Percentiles rank a stretch among this genome's conserved stretches.
Conservation (phyloP, 257 asterid species). For the Hygrophila difformis region DNA sequence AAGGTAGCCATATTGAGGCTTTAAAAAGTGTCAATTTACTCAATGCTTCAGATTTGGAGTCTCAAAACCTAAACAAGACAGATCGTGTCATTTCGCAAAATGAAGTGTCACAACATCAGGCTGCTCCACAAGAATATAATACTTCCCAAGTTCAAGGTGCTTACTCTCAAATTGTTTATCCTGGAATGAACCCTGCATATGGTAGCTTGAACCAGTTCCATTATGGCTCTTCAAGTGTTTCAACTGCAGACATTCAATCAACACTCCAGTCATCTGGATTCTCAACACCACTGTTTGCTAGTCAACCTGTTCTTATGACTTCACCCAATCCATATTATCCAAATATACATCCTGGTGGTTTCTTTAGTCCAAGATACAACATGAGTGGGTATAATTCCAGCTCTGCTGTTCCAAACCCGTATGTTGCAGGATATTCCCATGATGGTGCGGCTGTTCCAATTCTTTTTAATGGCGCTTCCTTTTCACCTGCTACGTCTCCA, state of each 20-base stretch:
- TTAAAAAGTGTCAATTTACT: constrained; percentile 3
- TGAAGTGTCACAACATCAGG: constrained; percentile 18
- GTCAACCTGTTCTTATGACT: constrained; percentile 21
- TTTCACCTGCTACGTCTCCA: constrained; percentile 21
- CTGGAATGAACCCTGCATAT: constrained; percentile 23
- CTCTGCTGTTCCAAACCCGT: constrained; percentile 22
- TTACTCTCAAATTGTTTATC: constrained; percentile 23
- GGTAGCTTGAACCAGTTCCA: constrained; percentile 21
- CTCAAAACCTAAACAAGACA: constrained; percentile 10
- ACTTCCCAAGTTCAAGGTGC: constrained; percentile 18
- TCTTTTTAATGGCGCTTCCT: constrained; percentile 13
- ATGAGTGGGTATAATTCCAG: constrained; percentile 25
- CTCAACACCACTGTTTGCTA: constrained; percentile 21
- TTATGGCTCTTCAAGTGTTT: constrained; percentile 19
- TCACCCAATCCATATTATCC: constrained; percentile 21
- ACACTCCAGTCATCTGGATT: constrained; percentile 26
- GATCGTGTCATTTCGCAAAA: constrained; percentile 14
- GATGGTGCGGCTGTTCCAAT: constrained; percentile 20
- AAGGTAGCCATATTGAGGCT: constrained; percentile 10
- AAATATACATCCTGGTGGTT: constrained; percentile 25
- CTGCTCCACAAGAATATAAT: constrained; percentile 14
- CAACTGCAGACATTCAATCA: constrained; percentile 22
- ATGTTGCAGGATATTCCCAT: constrained; percentile 28
- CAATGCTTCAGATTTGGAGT: constrained; percentile 12
- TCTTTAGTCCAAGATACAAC: constrained; percentile 25